Evolutionary conservation across 371 early-diverging fungal genomes (phyloP), one percentile per base, ranked within the genome.

Genomic region (Basidiobolus meristosporus): DNA sequence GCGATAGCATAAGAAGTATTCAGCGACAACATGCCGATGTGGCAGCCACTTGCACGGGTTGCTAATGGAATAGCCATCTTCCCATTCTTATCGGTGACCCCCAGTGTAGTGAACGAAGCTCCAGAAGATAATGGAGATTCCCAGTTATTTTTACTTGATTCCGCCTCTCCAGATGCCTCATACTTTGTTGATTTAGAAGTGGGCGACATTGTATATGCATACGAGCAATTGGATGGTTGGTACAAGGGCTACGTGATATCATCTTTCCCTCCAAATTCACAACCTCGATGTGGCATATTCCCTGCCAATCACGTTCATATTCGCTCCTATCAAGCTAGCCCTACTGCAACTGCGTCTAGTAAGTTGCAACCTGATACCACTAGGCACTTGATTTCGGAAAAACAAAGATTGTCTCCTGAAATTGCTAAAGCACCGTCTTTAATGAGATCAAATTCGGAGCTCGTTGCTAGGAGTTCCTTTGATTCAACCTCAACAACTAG

Each of bases 231-330:
- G 41, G 62, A 57, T 11, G 56, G 55, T 23, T 78, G 79, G 79
- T 68, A 63, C 37, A 54, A 77, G 38, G 79, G 79, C 14, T 76
- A 78, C 49, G 70, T 74, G 1, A 52, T 69, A 18, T 56, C 38
- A 53, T 29, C 62, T 58, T 38, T 54, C 53, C 45, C 65, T 56
- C 16, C 46, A 42, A 32, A 60, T 52, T 29, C 54, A 53, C 19
- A 62, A 60, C 52, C 70, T 15, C 61, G 60, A 17, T 56, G 70
- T 31, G 78, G 75, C 2, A 59, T 69, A 12, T 75, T 78, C 45
- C 79, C 79, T 10, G 57, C 60, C 19, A 52, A 60, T 18, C 64
- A 71, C 48, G 62, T 75, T 5, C 58, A 63, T 39, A 60, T 68
- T 45, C 66, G 68, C 42, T 63, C 60, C n/a, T n/a, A n/a, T n/a